Evolutionary conservation across 2,329 filamentous ascomycete species (phyloP), one percentile per base, ranked within the genome.

Genomic region (Stachybotrys chartarum): DNA sequence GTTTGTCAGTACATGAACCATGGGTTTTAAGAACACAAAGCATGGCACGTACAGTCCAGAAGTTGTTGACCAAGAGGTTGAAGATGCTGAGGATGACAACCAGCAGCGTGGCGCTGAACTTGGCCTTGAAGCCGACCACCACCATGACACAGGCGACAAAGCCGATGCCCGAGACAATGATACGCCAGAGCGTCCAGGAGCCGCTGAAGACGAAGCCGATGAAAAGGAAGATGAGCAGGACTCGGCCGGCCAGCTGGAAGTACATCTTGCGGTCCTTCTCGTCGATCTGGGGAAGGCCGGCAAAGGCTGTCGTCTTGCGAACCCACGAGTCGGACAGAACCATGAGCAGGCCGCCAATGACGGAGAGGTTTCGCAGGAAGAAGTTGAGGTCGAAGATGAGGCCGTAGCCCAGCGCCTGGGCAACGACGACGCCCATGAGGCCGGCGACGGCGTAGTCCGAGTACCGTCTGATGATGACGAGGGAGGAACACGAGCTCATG

Each of bases 261-360:
- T 99, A 99, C 93, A 97, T 97, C 83, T 97, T 99, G 76, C 92
- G 90, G 74, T 99, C 94, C 85, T 97, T 97, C 81, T 99, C 94
- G 70, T 97, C 94, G 54, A 99, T 83, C 73, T 90, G 85, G 51
- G 94, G 94, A 54, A 99, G 82, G 51, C 94, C 94, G 51, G 94
- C 94, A 59, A 96, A 96, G 3, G 92, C 93, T 78, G 97, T 96
- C 72, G 86, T 90, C 85, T 97, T 97, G 76, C 92, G 88, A 61
- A 97, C 91, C 91, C 93, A 97, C 56, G 90, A 96, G 77, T 99
- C 94, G 46, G 92, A 97, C 51, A 99, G 82, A 18, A 99, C 94
- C 94, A 99, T 97, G 65, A 99, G 82, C 49, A 99, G 83, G 58
- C 94, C 94, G 64, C 94, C 94, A 79, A 97, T 93, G 66, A 99